phyloP scores from a whole-genome alignment of 2,329 filamentous ascomycete species.

The Coniochaeta sp. region DNA sequence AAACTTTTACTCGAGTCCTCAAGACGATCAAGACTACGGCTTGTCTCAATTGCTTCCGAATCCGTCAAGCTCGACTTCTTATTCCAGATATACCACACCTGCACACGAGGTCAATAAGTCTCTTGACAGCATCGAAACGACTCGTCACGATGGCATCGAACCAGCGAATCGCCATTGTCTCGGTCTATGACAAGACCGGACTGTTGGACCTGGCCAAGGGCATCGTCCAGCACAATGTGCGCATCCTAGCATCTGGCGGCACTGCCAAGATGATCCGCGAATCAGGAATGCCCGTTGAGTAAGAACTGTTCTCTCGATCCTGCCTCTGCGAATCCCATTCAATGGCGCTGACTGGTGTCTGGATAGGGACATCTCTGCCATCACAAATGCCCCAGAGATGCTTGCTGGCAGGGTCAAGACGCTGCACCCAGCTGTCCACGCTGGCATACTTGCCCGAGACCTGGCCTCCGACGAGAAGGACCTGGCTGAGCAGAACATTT shows the following conservation, averaged over 20 bases:
- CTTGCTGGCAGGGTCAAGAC: slow-evolving; percentile 82
- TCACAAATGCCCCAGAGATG: slow-evolving; percentile 97
- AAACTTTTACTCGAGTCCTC: background rate
- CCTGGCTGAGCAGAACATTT: slow-evolving; percentile 87
- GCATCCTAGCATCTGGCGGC: slow-evolving; percentile 88
- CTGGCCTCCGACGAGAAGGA: slow-evolving; percentile 96
- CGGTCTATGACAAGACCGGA: slow-evolving; percentile 98
- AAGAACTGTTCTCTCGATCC: slow-evolving; percentile 19
- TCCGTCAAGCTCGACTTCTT: background rate
- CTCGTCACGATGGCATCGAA: slow-evolving; percentile 24
- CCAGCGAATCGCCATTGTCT: slow-evolving; percentile 77
- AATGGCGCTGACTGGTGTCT: slow-evolving; percentile 5
- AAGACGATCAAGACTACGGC: background rate
- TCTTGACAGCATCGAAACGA: slow-evolving; percentile 1
- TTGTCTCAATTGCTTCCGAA: background rate
- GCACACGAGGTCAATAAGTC: background rate
- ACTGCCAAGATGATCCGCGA: slow-evolving; percentile 96
- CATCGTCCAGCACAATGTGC: slow-evolving; percentile 80
- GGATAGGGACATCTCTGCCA: slow-evolving; percentile 85
- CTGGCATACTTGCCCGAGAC: slow-evolving; percentile 86
- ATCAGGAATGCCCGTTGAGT: slow-evolving; percentile 92
- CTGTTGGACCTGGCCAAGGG: slow-evolving; percentile 89
- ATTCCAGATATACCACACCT: background rate
- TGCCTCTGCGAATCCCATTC: background rate
- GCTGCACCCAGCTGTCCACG: slow-evolving; percentile 87